A percentile compares a stretch with the other conserved stretches of the same genome.
Evolutionary conservation across 2,329 filamentous ascomycete genomes (phyloP).

Genomic region (Trichoderma gracile): DNA sequence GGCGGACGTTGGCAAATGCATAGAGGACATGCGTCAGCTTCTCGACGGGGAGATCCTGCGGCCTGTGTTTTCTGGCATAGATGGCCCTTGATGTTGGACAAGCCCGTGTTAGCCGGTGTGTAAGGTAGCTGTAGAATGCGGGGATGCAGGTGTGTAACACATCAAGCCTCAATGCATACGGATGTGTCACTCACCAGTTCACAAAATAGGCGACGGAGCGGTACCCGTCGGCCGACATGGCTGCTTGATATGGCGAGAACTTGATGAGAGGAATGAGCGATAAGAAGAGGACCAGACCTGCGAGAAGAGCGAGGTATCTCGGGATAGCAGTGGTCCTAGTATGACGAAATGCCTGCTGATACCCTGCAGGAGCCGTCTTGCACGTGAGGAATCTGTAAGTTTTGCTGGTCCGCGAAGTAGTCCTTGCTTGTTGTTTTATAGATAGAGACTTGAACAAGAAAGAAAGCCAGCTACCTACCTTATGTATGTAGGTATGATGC

Average conservation of each 20-base stretch:
- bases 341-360: conserved; percentile 16
- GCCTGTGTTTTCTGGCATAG: conserved; percentile 81
- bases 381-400: not conserved
- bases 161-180: conserved; percentile 26
- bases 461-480: too few species aligned
- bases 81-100: conserved; percentile 61
- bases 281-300: not conserved
- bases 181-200: conserved; percentile 53
- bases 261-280: conserved; percentile 16
- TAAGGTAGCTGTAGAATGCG: not conserved
- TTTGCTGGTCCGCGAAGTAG: not conserved
- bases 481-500: not conserved
- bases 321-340: not conserved
- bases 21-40: conserved; percentile 89
- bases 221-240: conserved; percentile 53
- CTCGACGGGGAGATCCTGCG: conserved; percentile 76
- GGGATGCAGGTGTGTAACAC: not conserved
- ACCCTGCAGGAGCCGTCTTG: conserved; percentile 12
- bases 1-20: conserved; percentile 81
- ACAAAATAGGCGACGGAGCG: conserved; percentile 72
- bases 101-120: conserved; percentile 26
- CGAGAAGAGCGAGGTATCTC: conserved; percentile 15
- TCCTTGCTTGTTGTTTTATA: not conserved
- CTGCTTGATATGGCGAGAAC: not conserved
- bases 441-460: too few species aligned